Conservation (phyloP, 768 basidiomycete genomes). For the Symmetrospora coprosmae region DNA sequence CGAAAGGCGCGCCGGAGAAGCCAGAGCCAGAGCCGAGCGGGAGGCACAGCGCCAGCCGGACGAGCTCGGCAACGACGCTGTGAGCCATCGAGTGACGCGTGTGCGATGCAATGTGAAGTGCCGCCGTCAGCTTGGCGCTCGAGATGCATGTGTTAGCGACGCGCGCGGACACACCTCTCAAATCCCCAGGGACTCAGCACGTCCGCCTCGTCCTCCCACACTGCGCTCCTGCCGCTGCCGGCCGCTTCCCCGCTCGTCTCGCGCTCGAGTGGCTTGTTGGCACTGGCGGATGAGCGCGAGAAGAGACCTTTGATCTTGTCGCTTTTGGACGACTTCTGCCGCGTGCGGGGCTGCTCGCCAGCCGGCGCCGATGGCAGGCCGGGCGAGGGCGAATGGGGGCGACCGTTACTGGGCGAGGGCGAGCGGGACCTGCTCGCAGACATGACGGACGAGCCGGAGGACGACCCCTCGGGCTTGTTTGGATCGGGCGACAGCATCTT, state of each 20-base stretch:
- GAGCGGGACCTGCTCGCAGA: too few relatives aligned
- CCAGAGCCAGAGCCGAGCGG: neutral
- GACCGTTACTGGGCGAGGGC: too few relatives aligned
- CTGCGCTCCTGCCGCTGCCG: neutral
- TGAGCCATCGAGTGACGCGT: neutral
- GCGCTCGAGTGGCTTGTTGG: too few relatives aligned
- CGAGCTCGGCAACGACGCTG: neutral
- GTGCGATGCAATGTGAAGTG: neutral
- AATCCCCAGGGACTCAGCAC: slow-evolving; percentile 5
- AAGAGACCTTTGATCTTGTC: slow-evolving; percentile 18
- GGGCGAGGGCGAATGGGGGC: too few relatives aligned
- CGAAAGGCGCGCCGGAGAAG: slow-evolving; percentile 2
- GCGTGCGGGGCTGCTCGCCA: neutral
- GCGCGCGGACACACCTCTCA: slow-evolving; percentile 15
- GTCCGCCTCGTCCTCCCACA: slow-evolving; percentile 7
- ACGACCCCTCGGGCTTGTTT: neutral
- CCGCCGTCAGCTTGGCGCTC: neutral
- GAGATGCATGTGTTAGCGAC: too few relatives aligned
- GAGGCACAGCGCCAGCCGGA: slow-evolving; percentile 11
- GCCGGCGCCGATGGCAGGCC: neutral
- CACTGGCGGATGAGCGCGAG: neutral
- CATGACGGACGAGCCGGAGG: neutral
- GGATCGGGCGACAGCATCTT: neutral
- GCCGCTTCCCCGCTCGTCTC: too few relatives aligned
- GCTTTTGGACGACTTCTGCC: neutral